These are phyloP conservation scores for Alternaria tenuissima DNA, from an alignment of 2,329 filamentous ascomycete species.

Conservation along the genomic window DNA sequence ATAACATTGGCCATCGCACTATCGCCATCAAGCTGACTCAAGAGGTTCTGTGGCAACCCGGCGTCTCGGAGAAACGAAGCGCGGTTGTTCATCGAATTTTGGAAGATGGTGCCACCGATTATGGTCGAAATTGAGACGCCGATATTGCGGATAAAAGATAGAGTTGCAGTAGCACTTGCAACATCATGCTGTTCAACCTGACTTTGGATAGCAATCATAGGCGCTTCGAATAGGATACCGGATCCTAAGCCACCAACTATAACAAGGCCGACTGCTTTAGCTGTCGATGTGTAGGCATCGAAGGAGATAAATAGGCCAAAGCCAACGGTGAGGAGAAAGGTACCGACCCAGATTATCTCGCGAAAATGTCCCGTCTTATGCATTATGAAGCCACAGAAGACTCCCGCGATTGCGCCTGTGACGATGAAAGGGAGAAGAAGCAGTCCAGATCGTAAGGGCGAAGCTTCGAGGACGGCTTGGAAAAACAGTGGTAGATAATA, in stretches of 20 bases:
- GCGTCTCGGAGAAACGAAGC: conserved; percentile 55
- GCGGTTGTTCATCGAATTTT: conserved; percentile 68
- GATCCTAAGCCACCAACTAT: conserved; percentile 61
- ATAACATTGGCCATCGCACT: conserved; percentile 68
- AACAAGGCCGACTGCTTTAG: conserved; percentile 57
- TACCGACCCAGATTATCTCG: conserved; percentile 48
- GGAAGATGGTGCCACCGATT: conserved; percentile 61
- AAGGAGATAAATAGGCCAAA: conserved; percentile 48
- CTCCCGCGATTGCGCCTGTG: conserved; percentile 55
- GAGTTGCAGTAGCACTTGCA: conserved; percentile 61
- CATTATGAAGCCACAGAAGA: conserved; percentile 58
- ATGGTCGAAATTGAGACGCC: conserved; percentile 59
- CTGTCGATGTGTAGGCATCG: conserved; percentile 36
- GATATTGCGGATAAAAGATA: conserved; percentile 58
- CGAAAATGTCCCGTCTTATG: conserved; percentile 56
- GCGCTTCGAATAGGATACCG: conserved; percentile 63
- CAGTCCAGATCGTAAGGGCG: conserved; percentile 67
- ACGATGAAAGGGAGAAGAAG: conserved; percentile 68
- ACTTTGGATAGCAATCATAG: conserved; percentile 65
- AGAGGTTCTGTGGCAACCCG: conserved; percentile 59
- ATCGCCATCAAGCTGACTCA: conserved; percentile 62
- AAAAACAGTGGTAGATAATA: conserved; percentile 80
- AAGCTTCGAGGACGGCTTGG: conserved; percentile 70
- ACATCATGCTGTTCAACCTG: conserved; percentile 60
- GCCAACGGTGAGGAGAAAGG: conserved; percentile 43